phyloP scores from a whole-genome alignment of 768 basidiomycete genomes.

The Mycena kentingensis region DNA sequence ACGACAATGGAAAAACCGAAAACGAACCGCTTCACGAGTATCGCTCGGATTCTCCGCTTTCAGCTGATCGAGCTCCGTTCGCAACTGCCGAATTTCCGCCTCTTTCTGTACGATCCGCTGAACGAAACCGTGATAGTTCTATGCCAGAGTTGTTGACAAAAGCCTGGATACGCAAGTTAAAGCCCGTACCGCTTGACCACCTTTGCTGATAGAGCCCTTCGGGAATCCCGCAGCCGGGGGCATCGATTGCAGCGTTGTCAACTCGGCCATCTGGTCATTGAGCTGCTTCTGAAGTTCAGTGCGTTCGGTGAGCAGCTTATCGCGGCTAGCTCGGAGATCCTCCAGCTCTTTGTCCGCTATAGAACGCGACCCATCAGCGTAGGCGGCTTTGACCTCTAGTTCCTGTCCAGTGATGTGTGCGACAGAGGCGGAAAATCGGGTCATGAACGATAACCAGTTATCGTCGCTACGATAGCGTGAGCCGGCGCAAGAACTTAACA shows the following conservation, averaged over 20 bases:
- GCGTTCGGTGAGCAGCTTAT: conserved; percentile 67
- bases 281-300: conserved; percentile 54
- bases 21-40: conserved; percentile 58
- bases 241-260: conserved; percentile 63
- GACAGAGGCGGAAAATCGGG: conserved; percentile 58
- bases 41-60: conserved; percentile 61
- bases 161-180: conserved; percentile 2
- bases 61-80: conserved; percentile 67
- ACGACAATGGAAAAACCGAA: not conserved
- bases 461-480: conserved; percentile 50
- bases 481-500: not conserved
- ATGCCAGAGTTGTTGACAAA: conserved; percentile 8
- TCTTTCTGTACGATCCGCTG: conserved; percentile 85
- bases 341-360: conserved; percentile 64
- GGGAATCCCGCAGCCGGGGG: conserved; percentile 39
- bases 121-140: conserved; percentile 73
- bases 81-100: conserved; percentile 76
- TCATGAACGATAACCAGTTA: conserved; percentile 62
- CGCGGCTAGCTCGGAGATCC: conserved; percentile 56
- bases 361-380: conserved; percentile 35
- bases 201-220: conserved; percentile 44
- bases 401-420: conserved; percentile 66
- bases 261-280: conserved; percentile 64
- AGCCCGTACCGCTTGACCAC: conserved; percentile 56
- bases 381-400: conserved; percentile 49